phyloP scores from a whole-genome alignment of 2,329 filamentous ascomycete genomes.

The Ramularia collo-cygni region DNA sequence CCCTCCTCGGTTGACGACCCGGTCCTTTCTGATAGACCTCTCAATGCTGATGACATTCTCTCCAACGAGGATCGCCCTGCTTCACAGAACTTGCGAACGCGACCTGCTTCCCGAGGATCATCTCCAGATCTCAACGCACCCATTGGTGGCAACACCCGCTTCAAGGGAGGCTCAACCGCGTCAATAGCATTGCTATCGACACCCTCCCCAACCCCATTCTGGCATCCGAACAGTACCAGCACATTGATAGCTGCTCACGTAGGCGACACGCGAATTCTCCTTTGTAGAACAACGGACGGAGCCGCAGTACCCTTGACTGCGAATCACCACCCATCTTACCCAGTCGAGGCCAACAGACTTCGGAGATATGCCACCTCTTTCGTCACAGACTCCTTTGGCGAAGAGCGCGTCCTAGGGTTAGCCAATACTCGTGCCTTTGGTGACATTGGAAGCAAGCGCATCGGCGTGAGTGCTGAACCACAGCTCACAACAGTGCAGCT shows the following conservation, averaged over 20 bases:
- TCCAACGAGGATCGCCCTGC: slow-evolving; percentile 51
- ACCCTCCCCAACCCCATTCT: slow-evolving; percentile 84
- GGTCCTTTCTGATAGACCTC: slow-evolving; percentile 63
- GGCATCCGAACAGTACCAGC: slow-evolving; percentile 81
- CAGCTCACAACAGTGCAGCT: slow-evolving; percentile 77
- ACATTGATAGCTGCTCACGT: slow-evolving; percentile 85
- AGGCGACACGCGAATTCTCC: slow-evolving; percentile 82
- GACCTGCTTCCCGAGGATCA: slow-evolving; percentile 31
- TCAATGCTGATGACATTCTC: slow-evolving; percentile 80
- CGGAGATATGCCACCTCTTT: slow-evolving; percentile 81
- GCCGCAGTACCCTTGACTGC: slow-evolving; percentile 73
- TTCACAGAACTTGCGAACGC: slow-evolving; percentile 29
- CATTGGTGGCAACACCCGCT: slow-evolving; percentile 69
- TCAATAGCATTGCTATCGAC: slow-evolving; percentile 88
- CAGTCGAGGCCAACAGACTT: slow-evolving; percentile 73
- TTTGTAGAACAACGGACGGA: slow-evolving; percentile 81
- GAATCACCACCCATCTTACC: slow-evolving; percentile 87
- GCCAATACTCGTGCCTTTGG: slow-evolving; percentile 94
- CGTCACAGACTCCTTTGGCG: slow-evolving; percentile 92
- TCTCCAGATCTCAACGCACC: slow-evolving; percentile 48
- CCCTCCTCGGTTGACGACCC: slow-evolving; percentile 52
- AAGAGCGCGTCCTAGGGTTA: slow-evolving; percentile 87
- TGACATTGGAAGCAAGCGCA: slow-evolving; percentile 82
- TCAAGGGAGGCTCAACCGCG: slow-evolving; percentile 89
- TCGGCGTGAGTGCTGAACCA: slow-evolving; percentile 90